Base-by-base conservation (phyloP, 768 basidiomycete genomes). In the Suillus weaverae region DNA sequence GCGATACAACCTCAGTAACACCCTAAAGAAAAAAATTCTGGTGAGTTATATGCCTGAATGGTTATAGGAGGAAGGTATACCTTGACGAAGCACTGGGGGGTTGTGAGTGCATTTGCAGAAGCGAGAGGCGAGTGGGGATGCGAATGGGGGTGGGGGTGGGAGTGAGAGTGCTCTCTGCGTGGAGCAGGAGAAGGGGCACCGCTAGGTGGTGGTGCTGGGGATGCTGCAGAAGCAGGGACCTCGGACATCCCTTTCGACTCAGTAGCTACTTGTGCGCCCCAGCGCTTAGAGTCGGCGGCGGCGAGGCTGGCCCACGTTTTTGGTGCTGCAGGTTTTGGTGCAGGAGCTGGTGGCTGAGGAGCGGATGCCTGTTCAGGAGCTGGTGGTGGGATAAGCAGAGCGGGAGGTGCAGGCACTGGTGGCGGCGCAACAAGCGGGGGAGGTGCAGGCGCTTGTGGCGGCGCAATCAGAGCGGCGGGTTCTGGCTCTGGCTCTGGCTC, bases 291-390 rank as follows among this genome's bases (percentile, higher is more conserved):
- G 72, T 91, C 91, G 22, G 89, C 76, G 46, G 95, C 95, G 54
- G 95, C 95, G 53, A 97, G 86, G 63, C 90, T 92, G 0, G 96
- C 96, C 96, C 95, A 98, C 0, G 90, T 90, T 74, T 92, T 91
- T 18, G 92, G 93, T 16, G 70, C 78, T 13, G 85, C 77, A 13
- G 85, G 77, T 22, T 81, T 83, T 7, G 82, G 79, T 11, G 76
- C 72, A 8, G 80, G 71, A 41, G 85, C 70, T n/a, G 80, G 71
- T 1, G 70, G 64, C 32, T 66, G 71, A 22, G 71, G 72, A 10
- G 78, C 66, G 9, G 81, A 70, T 32, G 71, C 46, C 33, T 71
- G 63, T 35, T 68, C 67, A 46, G 71, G 71, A 18, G 75, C 65
- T 9, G 74, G 73, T 3, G 78, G 75, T 16, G 78, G 71, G 11